Conservation (phyloP, 805 yeast genomes). For the Monosporozyma yasuniensis region DNA sequence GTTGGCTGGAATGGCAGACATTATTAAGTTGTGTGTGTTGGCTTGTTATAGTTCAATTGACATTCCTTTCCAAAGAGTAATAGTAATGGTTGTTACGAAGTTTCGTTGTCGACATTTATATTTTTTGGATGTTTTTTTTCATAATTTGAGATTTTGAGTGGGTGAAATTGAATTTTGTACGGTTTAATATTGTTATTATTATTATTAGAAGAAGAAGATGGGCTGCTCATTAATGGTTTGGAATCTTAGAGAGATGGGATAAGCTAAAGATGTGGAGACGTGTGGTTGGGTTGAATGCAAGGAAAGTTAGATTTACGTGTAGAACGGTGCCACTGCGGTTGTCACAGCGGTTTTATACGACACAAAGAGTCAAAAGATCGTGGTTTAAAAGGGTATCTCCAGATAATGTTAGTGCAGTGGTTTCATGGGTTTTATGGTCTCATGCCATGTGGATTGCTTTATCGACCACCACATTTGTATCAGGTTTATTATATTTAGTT, state of each 20-base stretch:
- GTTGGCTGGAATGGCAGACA: constrained; percentile 26
- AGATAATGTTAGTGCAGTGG: constrained; percentile 86
- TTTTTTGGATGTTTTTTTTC: neutral
- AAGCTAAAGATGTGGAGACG: too few relatives aligned
- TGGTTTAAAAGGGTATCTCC: constrained; percentile 17
- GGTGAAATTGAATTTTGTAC: neutral
- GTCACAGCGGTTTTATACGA: neutral
- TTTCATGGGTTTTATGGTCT: constrained; percentile 88
- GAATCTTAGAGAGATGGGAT: neutral
- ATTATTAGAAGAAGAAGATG: neutral
- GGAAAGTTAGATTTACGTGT: neutral
- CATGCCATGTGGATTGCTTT: constrained; percentile 68
- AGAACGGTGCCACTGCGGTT: neutral
- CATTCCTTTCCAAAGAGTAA: too few relatives aligned
- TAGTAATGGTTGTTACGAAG: neutral
- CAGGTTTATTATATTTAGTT: constrained; percentile 63
- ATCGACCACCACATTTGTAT: constrained; percentile 89
- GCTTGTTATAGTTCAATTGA: neutral
- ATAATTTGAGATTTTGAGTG: neutral
- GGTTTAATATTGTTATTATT: neutral
- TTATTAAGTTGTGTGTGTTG: constrained; percentile 1
- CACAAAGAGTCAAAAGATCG: neutral
- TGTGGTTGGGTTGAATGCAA: neutral
- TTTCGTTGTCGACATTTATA: neutral
- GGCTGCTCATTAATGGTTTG: neutral